These are phyloP conservation scores for Lentinula sp. DNA, from an alignment of 768 basidiomycete genomes.

Conservation along the genomic window DNA sequence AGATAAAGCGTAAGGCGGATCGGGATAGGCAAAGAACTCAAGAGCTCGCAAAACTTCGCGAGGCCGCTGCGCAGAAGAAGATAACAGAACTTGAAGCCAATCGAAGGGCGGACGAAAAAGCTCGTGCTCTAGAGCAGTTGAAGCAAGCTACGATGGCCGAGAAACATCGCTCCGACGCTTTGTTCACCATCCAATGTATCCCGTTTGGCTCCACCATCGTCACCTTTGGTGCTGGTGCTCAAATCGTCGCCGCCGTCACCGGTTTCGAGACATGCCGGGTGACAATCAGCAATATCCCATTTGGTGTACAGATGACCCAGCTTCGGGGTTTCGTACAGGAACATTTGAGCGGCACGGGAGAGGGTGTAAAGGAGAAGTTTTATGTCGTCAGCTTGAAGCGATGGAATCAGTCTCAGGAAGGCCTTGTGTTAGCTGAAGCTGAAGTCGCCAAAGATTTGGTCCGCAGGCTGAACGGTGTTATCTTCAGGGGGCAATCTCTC, in stretches of 20 bases:
- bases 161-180: slow-evolving; percentile 18
- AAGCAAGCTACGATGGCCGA: slow-evolving; percentile 7
- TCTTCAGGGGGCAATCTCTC: slow-evolving; percentile 37
- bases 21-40: not conserved
- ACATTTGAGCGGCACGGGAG: slow-evolving; percentile 30
- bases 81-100: not conserved
- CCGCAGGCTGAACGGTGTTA: slow-evolving; percentile 38
- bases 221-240: slow-evolving; percentile 43
- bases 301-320: slow-evolving; percentile 29
- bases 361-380: slow-evolving; percentile 15
- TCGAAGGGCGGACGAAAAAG: not conserved
- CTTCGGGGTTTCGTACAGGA: slow-evolving; percentile 34
- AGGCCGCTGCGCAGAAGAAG: not conserved
- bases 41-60: not conserved
- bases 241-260: slow-evolving; percentile 35
- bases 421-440: slow-evolving; percentile 35
- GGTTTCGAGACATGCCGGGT: slow-evolving; percentile 50
- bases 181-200: slow-evolving; percentile 32
- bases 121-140: slow-evolving; percentile 10
- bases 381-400: slow-evolving; percentile 25
- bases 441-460: slow-evolving; percentile 35
- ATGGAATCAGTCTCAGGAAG: slow-evolving; percentile 24
- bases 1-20: not conserved
- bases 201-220: slow-evolving; percentile 42
- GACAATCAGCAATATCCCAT: slow-evolving; percentile 38